Evolutionary conservation across 495 filamentous ascomycete genomes (phyloP).

Genomic region (Penicillium atrosanguineum): DNA sequence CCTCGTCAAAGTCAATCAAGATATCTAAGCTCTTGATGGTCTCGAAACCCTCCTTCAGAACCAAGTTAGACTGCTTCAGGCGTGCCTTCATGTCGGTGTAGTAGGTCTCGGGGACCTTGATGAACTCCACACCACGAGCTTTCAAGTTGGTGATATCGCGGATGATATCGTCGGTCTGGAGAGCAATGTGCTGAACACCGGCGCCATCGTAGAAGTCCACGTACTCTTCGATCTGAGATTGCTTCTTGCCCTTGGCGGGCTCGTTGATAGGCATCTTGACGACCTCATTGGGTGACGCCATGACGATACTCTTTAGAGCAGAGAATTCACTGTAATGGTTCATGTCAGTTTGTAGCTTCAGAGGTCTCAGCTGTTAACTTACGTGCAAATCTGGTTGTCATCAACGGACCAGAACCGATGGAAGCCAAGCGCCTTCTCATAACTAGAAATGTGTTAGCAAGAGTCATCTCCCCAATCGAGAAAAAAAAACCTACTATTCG

Average conservation of each 20-base stretch:
- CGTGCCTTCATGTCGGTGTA: constrained; percentile 73
- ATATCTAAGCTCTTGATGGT: constrained; percentile 71
- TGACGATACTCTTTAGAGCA: constrained; percentile 79
- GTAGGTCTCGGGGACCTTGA: constrained; percentile 76
- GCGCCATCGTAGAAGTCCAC: constrained; percentile 81
- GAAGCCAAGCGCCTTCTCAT: constrained; percentile 85
- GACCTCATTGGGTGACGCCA: constrained; percentile 75
- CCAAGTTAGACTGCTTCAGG: constrained; percentile 51
- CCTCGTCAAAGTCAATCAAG: constrained; percentile 88
- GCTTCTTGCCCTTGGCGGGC: constrained; percentile 79
- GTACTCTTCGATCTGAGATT: constrained; percentile 91
- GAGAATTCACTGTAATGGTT: constrained; percentile 63
- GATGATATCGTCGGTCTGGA: constrained; percentile 77
- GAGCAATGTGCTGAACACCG: constrained; percentile 88
- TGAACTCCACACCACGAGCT: constrained; percentile 82
- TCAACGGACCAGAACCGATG: constrained; percentile 95
- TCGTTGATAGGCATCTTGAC: constrained; percentile 99
- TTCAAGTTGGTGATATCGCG: constrained; percentile 68
- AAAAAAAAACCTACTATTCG: constrained; percentile 54
- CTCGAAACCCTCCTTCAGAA: constrained; percentile 73
- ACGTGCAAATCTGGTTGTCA: constrained; percentile 79
- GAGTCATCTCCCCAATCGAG: not conserved
- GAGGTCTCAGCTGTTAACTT: constrained; percentile 11
- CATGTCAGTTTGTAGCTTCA: not conserved
- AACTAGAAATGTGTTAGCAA: constrained; percentile 45